A percentile compares a stretch with the other conserved stretches of the same genome.
Evolutionary conservation across 495 filamentous ascomycete genomes (phyloP).

Genomic region (Glonium stellatum): DNA sequence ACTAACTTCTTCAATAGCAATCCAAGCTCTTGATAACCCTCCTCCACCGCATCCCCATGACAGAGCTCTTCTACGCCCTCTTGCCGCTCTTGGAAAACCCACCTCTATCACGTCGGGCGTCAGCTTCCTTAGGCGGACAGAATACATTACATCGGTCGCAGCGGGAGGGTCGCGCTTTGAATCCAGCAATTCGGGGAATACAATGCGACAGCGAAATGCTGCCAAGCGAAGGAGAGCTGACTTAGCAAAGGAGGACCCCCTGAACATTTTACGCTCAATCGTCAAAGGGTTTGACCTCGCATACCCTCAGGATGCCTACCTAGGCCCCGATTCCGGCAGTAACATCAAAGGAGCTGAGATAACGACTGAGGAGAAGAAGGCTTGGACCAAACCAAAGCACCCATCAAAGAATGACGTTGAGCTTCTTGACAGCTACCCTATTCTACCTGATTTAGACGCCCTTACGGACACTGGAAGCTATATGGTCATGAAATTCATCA

Average conservation of each 20-base stretch:
- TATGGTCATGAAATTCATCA: conserved; percentile 80
- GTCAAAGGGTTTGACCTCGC: conserved; percentile 82
- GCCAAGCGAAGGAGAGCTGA: conserved; percentile 42
- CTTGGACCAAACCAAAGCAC: conserved; percentile 70
- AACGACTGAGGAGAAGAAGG: conserved; percentile 52
- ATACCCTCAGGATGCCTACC: conserved; percentile 57
- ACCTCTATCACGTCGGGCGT: conserved; percentile 58
- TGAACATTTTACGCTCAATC: conserved; percentile 72
- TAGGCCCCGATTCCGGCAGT: conserved; percentile 43
- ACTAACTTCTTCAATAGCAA: conserved; percentile 49
- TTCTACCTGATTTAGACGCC: conserved; percentile 82
- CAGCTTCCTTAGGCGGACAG: conserved; percentile 91
- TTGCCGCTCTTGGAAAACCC: conserved; percentile 75
- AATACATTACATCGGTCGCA: conserved; percentile 78
- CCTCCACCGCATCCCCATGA: conserved; percentile 74
- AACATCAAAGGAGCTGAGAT: conserved; percentile 50
- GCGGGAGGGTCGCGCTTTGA: conserved; percentile 37
- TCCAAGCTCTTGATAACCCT: conserved; percentile 63
- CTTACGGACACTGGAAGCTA: conserved; percentile 83
- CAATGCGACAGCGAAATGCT: conserved; percentile 33
- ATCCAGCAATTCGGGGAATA: conserved; percentile 38
- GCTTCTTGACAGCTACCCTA: conserved; percentile 68
- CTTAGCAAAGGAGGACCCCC: conserved; percentile 65
- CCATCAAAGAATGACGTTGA: conserved; percentile 74
- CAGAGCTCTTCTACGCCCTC: conserved; percentile 67